Base-by-base conservation (phyloP, 1,139 yeast genomes). In the Pneumocystis sp. region DNA sequence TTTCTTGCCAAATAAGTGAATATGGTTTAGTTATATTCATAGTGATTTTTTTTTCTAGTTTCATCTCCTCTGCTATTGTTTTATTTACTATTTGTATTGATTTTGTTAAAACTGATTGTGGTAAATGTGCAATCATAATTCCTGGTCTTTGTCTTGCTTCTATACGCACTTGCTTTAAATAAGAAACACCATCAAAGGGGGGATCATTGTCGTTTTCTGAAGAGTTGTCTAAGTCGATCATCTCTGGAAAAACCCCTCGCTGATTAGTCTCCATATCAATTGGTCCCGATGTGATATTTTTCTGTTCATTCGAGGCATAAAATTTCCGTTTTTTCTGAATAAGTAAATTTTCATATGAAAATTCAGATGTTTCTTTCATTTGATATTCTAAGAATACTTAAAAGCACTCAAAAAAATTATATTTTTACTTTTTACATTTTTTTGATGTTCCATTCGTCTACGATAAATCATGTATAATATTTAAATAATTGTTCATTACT, bases 161-260 rank as follows among this genome's bases (percentile, higher is more conserved):
- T 19, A 63, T 50, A 37, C 72, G 66, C 1, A 71, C 73, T 8
- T 62, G 59, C 15, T 62, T 61, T 10, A 71, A 63, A 61, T 71
- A 71, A 21, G 68, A 67, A 64, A 66, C 62, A 15, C 70, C 73
- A 21, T 66, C 67, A n/a, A 40, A 61, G 4, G 68, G 71, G n/a
- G 63, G 63, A 19, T 57, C 66, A 10, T 21, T 56, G 31, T 61
- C 63, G 19, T 57, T 64, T 12, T 62, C 66, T 25, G 57, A 50
- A n/a, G 57, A 25, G 6, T 25, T 12, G 25, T 25, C n/a, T 25
- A 50, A 50, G 21, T 44, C 61, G 4, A 50, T 12, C 25, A 63
- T 17, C 19, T 63, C 45, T 12, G 64, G 64, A n/a, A 63, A 63
- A 21, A 56, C 64, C n/a, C 64, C 42, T 1, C 64, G 64, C 17